Conservation (phyloP, 2,329 filamentous ascomycete species). For the Periconia digitata region DNA sequence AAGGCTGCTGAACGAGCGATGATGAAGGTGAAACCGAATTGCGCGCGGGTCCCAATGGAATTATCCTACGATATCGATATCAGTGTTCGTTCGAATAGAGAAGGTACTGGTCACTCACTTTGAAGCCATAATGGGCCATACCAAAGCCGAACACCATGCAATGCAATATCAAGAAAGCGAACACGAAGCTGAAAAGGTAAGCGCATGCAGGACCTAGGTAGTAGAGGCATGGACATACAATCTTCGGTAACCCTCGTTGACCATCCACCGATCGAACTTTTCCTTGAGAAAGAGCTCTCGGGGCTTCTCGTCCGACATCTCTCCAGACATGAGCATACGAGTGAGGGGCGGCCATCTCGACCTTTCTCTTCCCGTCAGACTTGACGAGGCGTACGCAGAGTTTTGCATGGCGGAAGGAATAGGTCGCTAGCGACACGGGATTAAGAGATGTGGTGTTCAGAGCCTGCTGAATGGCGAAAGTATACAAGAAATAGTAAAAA, state of each 20-base stretch:
- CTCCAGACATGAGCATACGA: conserved; percentile 78
- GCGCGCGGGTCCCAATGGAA: conserved; percentile 64
- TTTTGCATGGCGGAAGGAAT: conserved; percentile 26
- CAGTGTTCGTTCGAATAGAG: background rate
- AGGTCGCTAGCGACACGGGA: conserved; percentile 16
- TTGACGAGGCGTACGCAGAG: conserved; percentile 31
- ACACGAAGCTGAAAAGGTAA: conserved; percentile 66
- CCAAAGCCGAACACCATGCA: conserved; percentile 77
- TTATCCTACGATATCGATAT: conserved; percentile 53
- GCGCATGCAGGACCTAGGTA: conserved; percentile 5
- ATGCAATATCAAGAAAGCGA: conserved; percentile 72
- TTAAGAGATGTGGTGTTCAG: conserved; percentile 38
- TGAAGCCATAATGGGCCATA: conserved; percentile 77
- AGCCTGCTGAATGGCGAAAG: conserved; percentile 43
- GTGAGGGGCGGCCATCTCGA: conserved; percentile 82
- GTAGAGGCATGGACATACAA: conserved; percentile 58
- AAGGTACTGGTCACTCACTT: conserved; percentile 46
- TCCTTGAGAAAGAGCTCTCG: conserved; percentile 69
- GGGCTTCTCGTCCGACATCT: conserved; percentile 75
- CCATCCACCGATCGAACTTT: conserved; percentile 83
- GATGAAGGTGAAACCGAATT: conserved; percentile 74
- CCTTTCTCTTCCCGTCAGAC: conserved; percentile 58
- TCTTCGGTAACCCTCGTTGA: conserved; percentile 81
- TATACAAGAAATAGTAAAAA: conserved; percentile 28
- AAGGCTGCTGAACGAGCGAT: conserved; percentile 76